Evolutionary conservation across 441 rosid species (phyloP), one percentile per base, ranked within the genome.

Genomic region (Bruguiera hainesii): DNA sequence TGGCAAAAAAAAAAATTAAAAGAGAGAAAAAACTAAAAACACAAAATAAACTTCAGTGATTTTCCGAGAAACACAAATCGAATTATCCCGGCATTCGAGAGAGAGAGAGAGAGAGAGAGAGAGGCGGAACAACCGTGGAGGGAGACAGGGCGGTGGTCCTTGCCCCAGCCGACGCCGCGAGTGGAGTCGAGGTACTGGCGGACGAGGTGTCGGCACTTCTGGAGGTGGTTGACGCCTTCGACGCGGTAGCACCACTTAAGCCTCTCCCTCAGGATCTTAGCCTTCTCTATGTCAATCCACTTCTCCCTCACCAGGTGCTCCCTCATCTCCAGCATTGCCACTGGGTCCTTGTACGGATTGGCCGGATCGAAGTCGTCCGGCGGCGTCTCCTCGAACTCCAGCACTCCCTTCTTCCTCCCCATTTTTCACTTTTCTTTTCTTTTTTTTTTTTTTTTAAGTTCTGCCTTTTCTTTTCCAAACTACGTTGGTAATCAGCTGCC

Each of bases 131-230:
- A 39, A 93, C 99, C 99, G 77, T 94, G 99, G 49, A 91, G 89
- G 25, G 89, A 85, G 19, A 84, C 84, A 62, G 92, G 99, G 26
- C 99, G 98, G 59, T 91, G 94, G 50, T 94, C 99, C 73, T 94
- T 94, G 78, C 96, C 94, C 99, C 98, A 94, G 48, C 99, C 99
- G 77, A 94, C 75, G 74, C 98, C 98, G 16, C 99, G 99, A 56
- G 99, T 94, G 63, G 97, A 72, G 5, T 94, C 98, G 56, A 94
- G 93, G 75, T 94, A 91, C 84, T 88, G 90, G 9, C 79, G 80
- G 60, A 94, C 98, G 64, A 91, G 96, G 75, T 89, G 91, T 69
- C 98, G 99, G 72, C 98, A 94, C 66, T 91, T 94, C 84, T 94
- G 99, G 66, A 82, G 96, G 68, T 94, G 98, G 74, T 94, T 91